Evolutionary conservation across 169 alveolate species (phyloP), one percentile per base, ranked within the genome.

Genomic region (Eimeria zaria): DNA sequence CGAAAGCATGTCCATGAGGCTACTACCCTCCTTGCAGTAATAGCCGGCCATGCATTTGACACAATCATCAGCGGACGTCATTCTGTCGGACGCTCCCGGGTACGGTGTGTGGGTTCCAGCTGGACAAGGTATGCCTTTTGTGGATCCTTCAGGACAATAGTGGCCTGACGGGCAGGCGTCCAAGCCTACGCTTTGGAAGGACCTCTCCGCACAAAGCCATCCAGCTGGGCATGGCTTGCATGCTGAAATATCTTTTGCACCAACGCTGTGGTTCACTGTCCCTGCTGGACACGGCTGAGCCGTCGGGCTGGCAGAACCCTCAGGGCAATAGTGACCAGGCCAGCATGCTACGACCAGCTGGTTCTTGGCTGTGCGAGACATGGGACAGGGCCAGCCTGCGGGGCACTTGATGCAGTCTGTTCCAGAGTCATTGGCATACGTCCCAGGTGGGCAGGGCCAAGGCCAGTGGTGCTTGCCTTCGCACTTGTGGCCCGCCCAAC

Each of bases 81-180:
- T 85, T 85, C 64, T 85, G 51, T 85, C 93, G 58, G 93, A 85
- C 30, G 93, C 93, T 48, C 89, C 94, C 12, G 71, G 78, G 78
- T 62, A 93, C 11, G 93, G 97, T 27, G 98, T 97, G 96, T 92
- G 96, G 67, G 97, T 91, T 22, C 98, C 98, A 33, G 88, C 95
- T 41, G 96, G 96, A 71, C 96, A 95, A 36, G 95, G 96, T 4
- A 64, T 41, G 69, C 97, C 71, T 5, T 71, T 88, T 36, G 4
- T 18, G 44, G 90, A 60, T 41, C 97, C 97, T 18, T 27, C 69
- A 74, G 97, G 94, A 39, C 96, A 90, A 76, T 33, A 95, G 95
- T 97, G 84, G 2, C 96, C 96, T 53, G 93, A 73, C 20, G 97
- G 95, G 94, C 97, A 94, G 60, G 96, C 51, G 80, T 95, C 46